phyloP scores from a whole-genome alignment of 495 filamentous ascomycete genomes.

The Diplogelasinospora grovesii region DNA sequence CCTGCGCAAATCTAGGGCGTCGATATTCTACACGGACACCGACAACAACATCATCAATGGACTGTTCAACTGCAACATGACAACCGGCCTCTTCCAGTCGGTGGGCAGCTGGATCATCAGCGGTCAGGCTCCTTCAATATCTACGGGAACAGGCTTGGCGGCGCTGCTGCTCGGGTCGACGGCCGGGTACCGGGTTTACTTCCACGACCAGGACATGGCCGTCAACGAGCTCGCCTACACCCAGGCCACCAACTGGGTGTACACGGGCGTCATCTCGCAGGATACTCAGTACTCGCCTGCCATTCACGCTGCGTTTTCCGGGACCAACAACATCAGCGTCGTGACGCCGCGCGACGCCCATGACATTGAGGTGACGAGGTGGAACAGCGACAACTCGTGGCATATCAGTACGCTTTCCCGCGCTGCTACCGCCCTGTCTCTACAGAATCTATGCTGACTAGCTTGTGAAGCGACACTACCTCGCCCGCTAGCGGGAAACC shows the following conservation, averaged over 20 bases:
- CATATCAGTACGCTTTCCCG: conserved; percentile 20
- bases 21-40: conserved; percentile 25
- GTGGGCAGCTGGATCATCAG: conserved; percentile 23
- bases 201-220: conserved; percentile 22
- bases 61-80: conserved; percentile 26
- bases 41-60: conserved; percentile 20
- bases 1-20: conserved; percentile 12
- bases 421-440: background rate
- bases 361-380: conserved; percentile 22
- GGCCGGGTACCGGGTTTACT: conserved; percentile 31
- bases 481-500: conserved; percentile 14
- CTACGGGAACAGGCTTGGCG: conserved; percentile 23
- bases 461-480: conserved; percentile 22
- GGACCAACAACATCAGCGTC: conserved; percentile 27
- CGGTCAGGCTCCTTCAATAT: conserved; percentile 8
- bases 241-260: conserved; percentile 14
- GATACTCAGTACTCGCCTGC: conserved; percentile 18
- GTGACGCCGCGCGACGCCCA: conserved; percentile 19
- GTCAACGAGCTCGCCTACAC: conserved; percentile 26
- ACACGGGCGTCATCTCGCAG: conserved; percentile 18
- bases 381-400: conserved; percentile 18
- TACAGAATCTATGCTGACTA: conserved; percentile 8
- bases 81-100: conserved; percentile 18
- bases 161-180: conserved; percentile 21
- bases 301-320: conserved; percentile 18